These are phyloP conservation scores for Rhamnella rubrinervis DNA, from an alignment of 331 rosid species.

Conservation along the genomic window DNA sequence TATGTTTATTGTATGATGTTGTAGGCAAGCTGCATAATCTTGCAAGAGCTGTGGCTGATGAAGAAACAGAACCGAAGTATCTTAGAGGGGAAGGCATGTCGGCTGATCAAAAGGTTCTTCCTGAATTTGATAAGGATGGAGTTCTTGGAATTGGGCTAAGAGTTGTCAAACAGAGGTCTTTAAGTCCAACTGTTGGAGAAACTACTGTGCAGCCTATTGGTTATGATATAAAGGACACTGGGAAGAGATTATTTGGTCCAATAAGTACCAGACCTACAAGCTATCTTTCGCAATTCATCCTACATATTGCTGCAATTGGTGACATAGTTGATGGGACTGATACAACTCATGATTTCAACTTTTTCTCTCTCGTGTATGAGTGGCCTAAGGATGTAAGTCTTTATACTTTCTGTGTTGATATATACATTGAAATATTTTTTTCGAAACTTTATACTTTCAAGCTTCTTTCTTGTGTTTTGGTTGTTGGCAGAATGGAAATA, in stretches of 20 bases:
- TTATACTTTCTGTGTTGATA: constrained; percentile 23
- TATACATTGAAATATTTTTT: not conserved
- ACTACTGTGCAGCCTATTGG: constrained; percentile 49
- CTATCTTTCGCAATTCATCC: constrained; percentile 86
- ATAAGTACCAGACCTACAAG: constrained; percentile 82
- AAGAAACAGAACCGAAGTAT: constrained; percentile 71
- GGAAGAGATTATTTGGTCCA: constrained; percentile 77
- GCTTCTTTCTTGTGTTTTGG: not conserved
- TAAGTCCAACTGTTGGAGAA: constrained; percentile 54
- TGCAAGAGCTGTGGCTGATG: constrained; percentile 97
- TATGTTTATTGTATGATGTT: constrained; percentile 25
- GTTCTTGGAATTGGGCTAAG: constrained; percentile 87
- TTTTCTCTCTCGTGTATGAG: constrained; percentile 85
- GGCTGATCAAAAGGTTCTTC: constrained; percentile 56
- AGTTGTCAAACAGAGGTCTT: constrained; percentile 62
- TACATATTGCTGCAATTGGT: constrained; percentile 95
- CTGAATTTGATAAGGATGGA: constrained; percentile 62
- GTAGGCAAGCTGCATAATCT: constrained; percentile 97
- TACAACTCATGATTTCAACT: constrained; percentile 97
- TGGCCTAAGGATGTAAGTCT: constrained; percentile 98
- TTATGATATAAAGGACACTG: constrained; percentile 81
- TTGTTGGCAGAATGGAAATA: constrained; percentile 2
- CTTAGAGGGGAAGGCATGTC: constrained; percentile 66
- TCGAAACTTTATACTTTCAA: not conserved
- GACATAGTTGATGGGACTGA: constrained; percentile 98